These are phyloP conservation scores for Tulasnella sp. DNA, from an alignment of 768 basidiomycete genomes.

Conservation along the genomic window DNA sequence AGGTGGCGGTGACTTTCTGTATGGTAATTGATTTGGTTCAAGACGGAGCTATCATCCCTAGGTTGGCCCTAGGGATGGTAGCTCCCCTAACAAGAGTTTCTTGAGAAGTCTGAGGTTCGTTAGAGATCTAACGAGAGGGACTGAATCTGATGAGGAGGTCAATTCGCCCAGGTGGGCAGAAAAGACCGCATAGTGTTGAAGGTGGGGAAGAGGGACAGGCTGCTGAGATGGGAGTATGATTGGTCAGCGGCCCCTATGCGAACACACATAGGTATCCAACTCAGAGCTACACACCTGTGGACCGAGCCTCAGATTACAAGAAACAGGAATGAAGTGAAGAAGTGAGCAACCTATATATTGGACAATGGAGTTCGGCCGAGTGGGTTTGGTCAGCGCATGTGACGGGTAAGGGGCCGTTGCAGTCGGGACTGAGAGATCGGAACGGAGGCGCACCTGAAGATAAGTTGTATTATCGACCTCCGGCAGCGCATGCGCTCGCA, in stretches of 20 bases:
- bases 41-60: too few species aligned
- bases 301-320: not conserved
- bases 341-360: not conserved
- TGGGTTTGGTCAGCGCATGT: not conserved
- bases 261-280: too few species aligned
- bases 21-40: conserved; percentile 6
- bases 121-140: not conserved
- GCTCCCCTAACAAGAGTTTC: not conserved
- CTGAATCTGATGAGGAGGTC: too few species aligned
- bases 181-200: not conserved
- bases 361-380: not conserved
- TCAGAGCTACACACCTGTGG: not conserved
- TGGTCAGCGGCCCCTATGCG: not conserved
- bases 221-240: not conserved
- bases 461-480: too few species aligned
- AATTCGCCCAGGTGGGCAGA: too few species aligned
- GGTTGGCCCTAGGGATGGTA: not conserved
- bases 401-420: not conserved
- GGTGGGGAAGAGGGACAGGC: not conserved
- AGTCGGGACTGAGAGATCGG: not conserved
- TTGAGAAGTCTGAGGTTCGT: not conserved
- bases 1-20: not conserved
- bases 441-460: not conserved
- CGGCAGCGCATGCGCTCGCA: too few species aligned
- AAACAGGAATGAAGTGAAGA: too few species aligned